A percentile compares a stretch with the other conserved stretches of the same genome.
These are phyloP conservation scores for Pythium apleroticum DNA, from an alignment of 352 stramenopile species.

Conservation along the genomic window DNA sequence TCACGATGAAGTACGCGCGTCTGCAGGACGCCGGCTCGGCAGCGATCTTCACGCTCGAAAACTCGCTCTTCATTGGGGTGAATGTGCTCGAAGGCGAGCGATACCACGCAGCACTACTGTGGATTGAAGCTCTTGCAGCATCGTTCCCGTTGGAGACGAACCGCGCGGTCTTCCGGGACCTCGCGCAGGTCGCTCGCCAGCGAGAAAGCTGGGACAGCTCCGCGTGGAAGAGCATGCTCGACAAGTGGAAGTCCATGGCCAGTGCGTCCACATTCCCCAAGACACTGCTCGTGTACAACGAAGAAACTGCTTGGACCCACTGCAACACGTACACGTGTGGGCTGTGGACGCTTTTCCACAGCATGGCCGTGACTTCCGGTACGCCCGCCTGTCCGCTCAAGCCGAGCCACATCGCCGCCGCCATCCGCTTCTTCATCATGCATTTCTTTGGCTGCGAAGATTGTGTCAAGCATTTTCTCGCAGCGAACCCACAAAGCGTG, in stretches of 20 bases:
- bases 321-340: slow-evolving; percentile 83
- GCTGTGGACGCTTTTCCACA: slow-evolving; percentile 84
- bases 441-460: slow-evolving; percentile 86
- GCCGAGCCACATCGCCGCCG: slow-evolving; percentile 51
- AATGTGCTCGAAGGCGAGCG: slow-evolving; percentile 61
- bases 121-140: slow-evolving; percentile 54
- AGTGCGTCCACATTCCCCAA: slow-evolving; percentile 53
- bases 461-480: slow-evolving; percentile 72
- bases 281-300: slow-evolving; percentile 56
- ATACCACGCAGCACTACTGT: slow-evolving; percentile 62
- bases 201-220: slow-evolving; percentile 47
- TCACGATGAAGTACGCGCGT: slow-evolving; percentile 65
- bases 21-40: slow-evolving; percentile 69
- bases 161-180: slow-evolving; percentile 40
- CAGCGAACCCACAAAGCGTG: slow-evolving; percentile 55
- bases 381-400: slow-evolving; percentile 39
- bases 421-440: slow-evolving; percentile 71
- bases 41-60: slow-evolving; percentile 68
- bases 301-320: slow-evolving; percentile 46
- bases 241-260: slow-evolving; percentile 54
- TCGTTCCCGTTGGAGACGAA: slow-evolving; percentile 75
- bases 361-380: slow-evolving; percentile 50
- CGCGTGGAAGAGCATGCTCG: slow-evolving; percentile 63
- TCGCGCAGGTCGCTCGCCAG: slow-evolving; percentile 41
- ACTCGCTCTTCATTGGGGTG: slow-evolving; percentile 67